Evolutionary conservation across 1,284 basidiomycete genomes (phyloP), one percentile per base, ranked within the genome.

Genomic region (Ustilago curta): DNA sequence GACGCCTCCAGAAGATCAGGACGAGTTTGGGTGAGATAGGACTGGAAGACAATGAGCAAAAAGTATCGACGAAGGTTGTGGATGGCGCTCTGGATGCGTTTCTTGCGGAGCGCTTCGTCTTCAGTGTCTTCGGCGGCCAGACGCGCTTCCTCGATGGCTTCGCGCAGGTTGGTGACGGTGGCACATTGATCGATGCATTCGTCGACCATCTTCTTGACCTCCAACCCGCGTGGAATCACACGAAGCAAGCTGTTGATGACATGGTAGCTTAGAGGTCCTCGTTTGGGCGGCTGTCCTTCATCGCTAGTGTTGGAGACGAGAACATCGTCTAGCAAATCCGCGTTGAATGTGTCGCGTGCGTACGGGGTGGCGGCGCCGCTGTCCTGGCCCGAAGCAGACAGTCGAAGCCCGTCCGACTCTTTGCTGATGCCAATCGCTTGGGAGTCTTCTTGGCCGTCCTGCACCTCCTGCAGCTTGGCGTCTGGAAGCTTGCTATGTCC

Each of bases 41-140:
- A 91, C 84, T 96, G 93, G 87, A 99, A 98, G 32, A 97, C 89
- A 69, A 98, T 91, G 21, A 99, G 89, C 84, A 93, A 91, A 74
- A 95, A 97, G 86, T 97, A 97, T 18, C 83, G 64, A 8, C 76
- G 69, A 31, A 83, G 70, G 42, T 73, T 69, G 50, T 81, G 74
- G 55, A 82, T 72, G 18, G 72, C 80, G 32, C 51, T 44, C 14
- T 70, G 68, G 53, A 77, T 59, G 37, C 56, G 73, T 75, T 92
- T 90, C 73, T 92, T 90, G 50, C 96, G 86, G 74, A 90, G 88
- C 59, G 89, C 89, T 59, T 92, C 90, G 70, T 94, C 91, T 57
- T 92, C 90, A 63, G 94, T 91, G 11, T 89, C 88, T 81, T 93
- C 93, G 0, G 95, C 94, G 12, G 79, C 70, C 70, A 87, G 87